These are phyloP conservation scores for Trametes pubescens DNA, from an alignment of 1,284 basidiomycete species.

Conservation along the genomic window DNA sequence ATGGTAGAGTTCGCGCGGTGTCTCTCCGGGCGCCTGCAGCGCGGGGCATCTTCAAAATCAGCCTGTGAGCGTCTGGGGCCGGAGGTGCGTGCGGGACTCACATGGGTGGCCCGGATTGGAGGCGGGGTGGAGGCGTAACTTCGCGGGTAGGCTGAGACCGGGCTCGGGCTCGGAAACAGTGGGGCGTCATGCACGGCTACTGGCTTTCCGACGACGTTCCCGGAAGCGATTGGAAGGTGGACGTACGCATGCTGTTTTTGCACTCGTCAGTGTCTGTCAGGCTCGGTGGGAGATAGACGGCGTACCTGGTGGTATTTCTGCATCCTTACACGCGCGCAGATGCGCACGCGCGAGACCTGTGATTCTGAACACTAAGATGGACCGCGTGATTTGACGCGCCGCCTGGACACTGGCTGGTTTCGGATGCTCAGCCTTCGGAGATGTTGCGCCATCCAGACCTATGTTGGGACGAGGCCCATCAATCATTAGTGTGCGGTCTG, in stretches of 20 bases:
- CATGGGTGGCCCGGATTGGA: background rate
- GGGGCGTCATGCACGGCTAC: background rate
- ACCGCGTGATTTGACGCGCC: background rate
- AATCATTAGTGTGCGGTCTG: background rate
- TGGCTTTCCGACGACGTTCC: background rate
- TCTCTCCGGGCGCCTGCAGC: conserved; percentile 15
- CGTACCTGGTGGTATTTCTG: background rate
- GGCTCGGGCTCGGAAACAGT: background rate
- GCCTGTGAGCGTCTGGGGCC: background rate
- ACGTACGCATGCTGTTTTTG: background rate
- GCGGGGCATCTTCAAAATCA: conserved; percentile 27
- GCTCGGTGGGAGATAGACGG: conserved; percentile 5
- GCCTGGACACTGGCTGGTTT: conserved; percentile 5
- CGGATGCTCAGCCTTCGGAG: background rate
- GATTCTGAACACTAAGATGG: conserved; percentile 4
- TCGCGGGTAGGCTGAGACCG: conserved; percentile 2
- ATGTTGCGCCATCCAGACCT: conserved; percentile 21
- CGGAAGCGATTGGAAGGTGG: background rate
- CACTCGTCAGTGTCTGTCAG: background rate
- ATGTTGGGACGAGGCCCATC: conserved; percentile 12
- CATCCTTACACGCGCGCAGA: background rate
- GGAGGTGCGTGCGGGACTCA: background rate
- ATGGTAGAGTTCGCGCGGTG: conserved; percentile 5
- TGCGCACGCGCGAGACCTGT: conserved; percentile 9
- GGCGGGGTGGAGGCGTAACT: background rate